These are phyloP conservation scores for Clarireedia monteithiana DNA, from an alignment of 2,329 filamentous ascomycete genomes.

Conservation along the genomic window DNA sequence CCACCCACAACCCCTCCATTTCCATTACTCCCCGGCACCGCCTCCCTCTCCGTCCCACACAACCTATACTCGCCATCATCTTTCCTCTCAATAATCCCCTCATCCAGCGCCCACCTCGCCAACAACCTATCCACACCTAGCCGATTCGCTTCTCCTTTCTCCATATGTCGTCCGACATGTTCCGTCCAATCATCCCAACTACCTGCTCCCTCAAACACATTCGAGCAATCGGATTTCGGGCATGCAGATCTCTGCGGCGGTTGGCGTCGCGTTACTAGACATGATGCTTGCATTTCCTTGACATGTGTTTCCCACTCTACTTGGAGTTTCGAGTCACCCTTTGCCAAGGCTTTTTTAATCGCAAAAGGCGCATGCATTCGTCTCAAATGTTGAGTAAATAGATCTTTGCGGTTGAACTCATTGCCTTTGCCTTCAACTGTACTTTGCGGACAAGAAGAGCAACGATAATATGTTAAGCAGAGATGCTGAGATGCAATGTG, in stretches of 20 bases:
- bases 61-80: slow-evolving; percentile 50
- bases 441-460: slow-evolving; percentile 50
- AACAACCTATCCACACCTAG: slow-evolving; percentile 51
- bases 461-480: slow-evolving; percentile 57
- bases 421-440: slow-evolving; percentile 50
- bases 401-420: slow-evolving; percentile 88
- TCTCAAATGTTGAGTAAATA: slow-evolving; percentile 89
- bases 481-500: slow-evolving; percentile 90
- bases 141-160: slow-evolving; percentile 55
- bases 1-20: slow-evolving; percentile 3
- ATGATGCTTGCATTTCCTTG: slow-evolving; percentile 65
- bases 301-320: slow-evolving; percentile 57
- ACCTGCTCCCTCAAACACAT: slow-evolving; percentile 59
- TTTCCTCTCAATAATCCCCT: slow-evolving; percentile 53
- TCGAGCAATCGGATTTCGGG: slow-evolving; percentile 62
- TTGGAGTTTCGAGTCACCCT: slow-evolving; percentile 51
- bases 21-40: slow-evolving; percentile 11
- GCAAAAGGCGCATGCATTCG: slow-evolving; percentile 81
- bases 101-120: slow-evolving; percentile 54
- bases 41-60: slow-evolving; percentile 35
- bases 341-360: slow-evolving; percentile 49
- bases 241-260: slow-evolving; percentile 67
- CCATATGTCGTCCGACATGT: slow-evolving; percentile 84
- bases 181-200: slow-evolving; percentile 92
- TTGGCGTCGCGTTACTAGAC: slow-evolving; percentile 60